Conservation (phyloP, 176 grass and related monocot species). For the Rhynchospora breviuscula region DNA sequence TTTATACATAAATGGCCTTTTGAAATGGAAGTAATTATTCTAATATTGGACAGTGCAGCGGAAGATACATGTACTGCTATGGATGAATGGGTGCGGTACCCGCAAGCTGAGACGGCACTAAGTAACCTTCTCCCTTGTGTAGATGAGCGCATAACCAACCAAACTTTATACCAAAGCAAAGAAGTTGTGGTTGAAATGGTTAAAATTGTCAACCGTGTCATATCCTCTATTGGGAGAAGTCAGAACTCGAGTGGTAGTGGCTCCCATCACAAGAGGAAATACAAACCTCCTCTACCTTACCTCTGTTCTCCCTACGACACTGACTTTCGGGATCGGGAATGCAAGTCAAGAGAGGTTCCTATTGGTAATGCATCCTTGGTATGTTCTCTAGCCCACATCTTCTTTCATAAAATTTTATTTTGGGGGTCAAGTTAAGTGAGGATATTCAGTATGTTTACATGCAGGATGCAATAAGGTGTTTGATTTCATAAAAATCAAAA, state of each 20-base stretch:
- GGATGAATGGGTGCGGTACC: conserved; percentile 77
- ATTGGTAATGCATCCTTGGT: conserved; percentile 68
- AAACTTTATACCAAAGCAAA: conserved; percentile 87
- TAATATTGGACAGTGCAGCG: conserved; percentile 39
- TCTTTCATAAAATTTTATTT: neutral
- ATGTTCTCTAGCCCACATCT: conserved; percentile 13
- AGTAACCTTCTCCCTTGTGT: conserved; percentile 90
- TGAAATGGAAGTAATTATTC: conserved; percentile 18
- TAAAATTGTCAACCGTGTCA: conserved; percentile 61
- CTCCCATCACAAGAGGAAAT: neutral
- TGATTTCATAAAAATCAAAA: neutral
- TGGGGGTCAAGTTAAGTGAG: neutral
- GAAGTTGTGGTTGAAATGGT: conserved; percentile 63
- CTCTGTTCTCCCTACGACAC: conserved; percentile 81
- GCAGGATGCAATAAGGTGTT: neutral
- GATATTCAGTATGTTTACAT: neutral
- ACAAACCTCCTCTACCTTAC: conserved; percentile 55
- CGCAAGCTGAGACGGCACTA: conserved; percentile 78
- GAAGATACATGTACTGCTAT: conserved; percentile 80
- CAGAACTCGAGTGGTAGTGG: conserved; percentile 11
- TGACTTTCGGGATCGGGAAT: conserved; percentile 43
- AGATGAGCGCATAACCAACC: conserved; percentile 72
- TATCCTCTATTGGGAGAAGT: conserved; percentile 50
- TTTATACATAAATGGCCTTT: neutral
- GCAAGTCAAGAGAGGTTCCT: conserved; percentile 55